Percentiles rank a stretch among this genome's conserved stretches.
phyloP scores from a whole-genome alignment of 208 protist species.

The Strigomonas galati region DNA sequence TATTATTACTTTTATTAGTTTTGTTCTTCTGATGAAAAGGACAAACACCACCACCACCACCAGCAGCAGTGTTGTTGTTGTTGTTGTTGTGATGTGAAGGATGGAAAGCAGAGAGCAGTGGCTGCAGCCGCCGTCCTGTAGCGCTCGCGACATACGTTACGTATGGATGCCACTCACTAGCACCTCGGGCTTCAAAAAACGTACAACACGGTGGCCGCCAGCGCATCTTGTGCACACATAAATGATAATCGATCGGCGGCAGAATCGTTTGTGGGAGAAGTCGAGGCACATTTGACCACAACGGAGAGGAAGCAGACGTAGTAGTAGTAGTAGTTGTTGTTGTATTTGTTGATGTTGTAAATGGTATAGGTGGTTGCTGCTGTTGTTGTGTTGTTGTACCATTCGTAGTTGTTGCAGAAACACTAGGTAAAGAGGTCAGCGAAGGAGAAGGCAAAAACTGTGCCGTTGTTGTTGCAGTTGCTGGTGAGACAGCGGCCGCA shows the following conservation, averaged over 20 bases:
- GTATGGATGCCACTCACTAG: too few species aligned
- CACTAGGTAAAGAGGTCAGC: too few species aligned
- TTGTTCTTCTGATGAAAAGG: background rate
- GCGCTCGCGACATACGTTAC: too few species aligned
- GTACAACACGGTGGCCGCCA: conserved; percentile 53
- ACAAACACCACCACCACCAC: too few species aligned
- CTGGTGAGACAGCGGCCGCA: background rate
- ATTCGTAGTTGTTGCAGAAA: background rate
- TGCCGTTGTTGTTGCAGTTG: background rate
- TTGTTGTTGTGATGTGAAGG: background rate
- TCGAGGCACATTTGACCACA: conserved; percentile 14
- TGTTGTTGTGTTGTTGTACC: background rate
- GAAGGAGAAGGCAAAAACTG: too few species aligned
- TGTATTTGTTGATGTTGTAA: background rate
- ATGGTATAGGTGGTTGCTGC: too few species aligned
- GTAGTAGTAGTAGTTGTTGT: too few species aligned
- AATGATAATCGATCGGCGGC: conserved; percentile 61
- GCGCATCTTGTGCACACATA: conserved; percentile 49
- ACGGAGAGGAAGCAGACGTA: too few species aligned
- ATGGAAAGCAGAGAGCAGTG: too few species aligned
- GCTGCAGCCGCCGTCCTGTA: too few species aligned
- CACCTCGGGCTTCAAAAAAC: too few species aligned
- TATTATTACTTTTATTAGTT: background rate
- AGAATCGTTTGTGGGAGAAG: conserved; percentile 40
- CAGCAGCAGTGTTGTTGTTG: background rate